phyloP scores from a whole-genome alignment of 805 yeast genomes.

The Henningerozyma blattae region DNA sequence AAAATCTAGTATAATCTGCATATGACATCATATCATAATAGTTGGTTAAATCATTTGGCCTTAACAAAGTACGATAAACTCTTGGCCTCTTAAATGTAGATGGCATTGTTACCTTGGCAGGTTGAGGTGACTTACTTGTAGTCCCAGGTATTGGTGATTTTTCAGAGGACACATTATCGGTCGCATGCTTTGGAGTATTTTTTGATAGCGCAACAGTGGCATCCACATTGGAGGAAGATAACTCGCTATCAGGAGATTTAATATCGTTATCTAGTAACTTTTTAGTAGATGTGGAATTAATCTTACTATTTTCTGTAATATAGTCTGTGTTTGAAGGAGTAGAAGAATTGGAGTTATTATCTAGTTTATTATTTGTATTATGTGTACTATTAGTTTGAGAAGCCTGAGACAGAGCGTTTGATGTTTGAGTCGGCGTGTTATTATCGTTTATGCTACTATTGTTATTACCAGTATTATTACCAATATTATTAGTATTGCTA shows the following conservation, averaged over 20 bases:
- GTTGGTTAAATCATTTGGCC: constrained; percentile 69
- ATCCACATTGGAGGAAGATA: too few species aligned
- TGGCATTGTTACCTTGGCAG: constrained; percentile 5
- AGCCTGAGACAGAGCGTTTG: too few species aligned
- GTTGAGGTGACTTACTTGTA: too few species aligned
- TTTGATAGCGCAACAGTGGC: too few species aligned
- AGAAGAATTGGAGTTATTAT: background rate
- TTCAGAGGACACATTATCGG: background rate
- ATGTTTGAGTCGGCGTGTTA: background rate
- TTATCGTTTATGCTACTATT: background rate
- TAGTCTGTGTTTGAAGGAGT: background rate
- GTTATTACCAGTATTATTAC: background rate
- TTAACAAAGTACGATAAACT: constrained; percentile 62
- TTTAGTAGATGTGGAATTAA: background rate
- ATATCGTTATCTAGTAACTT: background rate
- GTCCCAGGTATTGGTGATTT: background rate
- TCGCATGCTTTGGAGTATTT: background rate
- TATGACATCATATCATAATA: constrained; percentile 80
- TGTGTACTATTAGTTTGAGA: background rate
- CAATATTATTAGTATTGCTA: background rate
- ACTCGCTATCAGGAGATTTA: too few species aligned
- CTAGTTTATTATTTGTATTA: background rate
- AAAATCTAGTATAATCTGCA: constrained; percentile 70
- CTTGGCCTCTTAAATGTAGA: constrained; percentile 40
- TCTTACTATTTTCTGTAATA: background rate